Conservation (phyloP, 2,329 filamentous ascomycete species). For the Aureobasidium sp. region DNA sequence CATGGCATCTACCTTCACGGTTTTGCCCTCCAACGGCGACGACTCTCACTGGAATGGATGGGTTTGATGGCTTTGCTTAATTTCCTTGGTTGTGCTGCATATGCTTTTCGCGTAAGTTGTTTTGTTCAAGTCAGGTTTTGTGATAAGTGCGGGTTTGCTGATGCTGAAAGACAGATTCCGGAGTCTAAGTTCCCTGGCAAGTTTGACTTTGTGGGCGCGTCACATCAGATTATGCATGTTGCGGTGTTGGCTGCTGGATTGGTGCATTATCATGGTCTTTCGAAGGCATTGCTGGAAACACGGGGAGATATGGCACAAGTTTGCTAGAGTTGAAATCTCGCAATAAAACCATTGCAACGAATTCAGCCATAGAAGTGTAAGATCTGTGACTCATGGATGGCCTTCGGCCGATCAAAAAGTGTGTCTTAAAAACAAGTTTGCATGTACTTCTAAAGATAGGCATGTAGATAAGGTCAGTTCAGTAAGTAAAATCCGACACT, state of each 20-base stretch:
- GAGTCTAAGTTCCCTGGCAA: slow-evolving; percentile 13
- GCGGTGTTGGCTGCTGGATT: slow-evolving; percentile 15
- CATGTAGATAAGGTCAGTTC: too few species aligned
- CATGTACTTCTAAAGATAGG: too few species aligned
- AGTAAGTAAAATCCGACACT: too few species aligned
- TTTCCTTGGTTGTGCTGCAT: slow-evolving; percentile 12
- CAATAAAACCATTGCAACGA: too few species aligned
- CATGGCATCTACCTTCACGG: slow-evolving; percentile 15
- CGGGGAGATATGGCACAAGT: not conserved
- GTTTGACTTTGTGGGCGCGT: slow-evolving; percentile 16
- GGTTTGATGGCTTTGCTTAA: slow-evolving; percentile 14
- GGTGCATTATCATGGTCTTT: slow-evolving; percentile 15
- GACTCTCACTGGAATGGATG: slow-evolving; percentile 16
- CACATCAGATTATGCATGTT: slow-evolving; percentile 17
- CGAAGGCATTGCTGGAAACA: slow-evolving; percentile 2
- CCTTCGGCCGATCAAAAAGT: too few species aligned
- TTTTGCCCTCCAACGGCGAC: slow-evolving; percentile 11
- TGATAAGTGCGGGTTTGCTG: not conserved
- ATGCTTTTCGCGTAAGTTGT: slow-evolving; percentile 14
- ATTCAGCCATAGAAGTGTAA: too few species aligned
- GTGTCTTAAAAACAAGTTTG: too few species aligned
- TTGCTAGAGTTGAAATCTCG: not conserved
- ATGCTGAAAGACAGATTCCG: slow-evolving; percentile 8
- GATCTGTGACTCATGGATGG: too few species aligned
- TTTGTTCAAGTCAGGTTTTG: not conserved